phyloP scores from a whole-genome alignment of 2,329 filamentous ascomycete species.

The Atkinsonella texensis region DNA sequence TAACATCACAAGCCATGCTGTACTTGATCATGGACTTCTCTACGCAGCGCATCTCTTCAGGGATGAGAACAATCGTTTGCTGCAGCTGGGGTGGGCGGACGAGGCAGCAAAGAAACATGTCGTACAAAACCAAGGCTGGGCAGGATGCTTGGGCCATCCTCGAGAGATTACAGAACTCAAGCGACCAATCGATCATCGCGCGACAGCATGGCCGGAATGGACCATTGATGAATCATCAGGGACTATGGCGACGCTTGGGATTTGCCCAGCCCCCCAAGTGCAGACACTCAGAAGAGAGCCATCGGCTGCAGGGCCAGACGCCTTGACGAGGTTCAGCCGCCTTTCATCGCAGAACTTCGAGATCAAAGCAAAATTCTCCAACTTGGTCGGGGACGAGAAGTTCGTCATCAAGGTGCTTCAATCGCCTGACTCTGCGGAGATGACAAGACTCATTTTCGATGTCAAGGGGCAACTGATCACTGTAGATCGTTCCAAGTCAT shows the following conservation, averaged over 20 bases:
- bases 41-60: constrained; percentile 14
- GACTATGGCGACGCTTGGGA: constrained; percentile 9
- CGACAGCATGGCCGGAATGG: constrained; percentile 6
- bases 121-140: constrained; percentile 9
- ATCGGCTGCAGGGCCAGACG: neutral
- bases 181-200: neutral
- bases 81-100: constrained; percentile 12
- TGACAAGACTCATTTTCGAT: constrained; percentile 10
- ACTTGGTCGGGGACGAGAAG: constrained; percentile 3
- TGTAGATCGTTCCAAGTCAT: constrained; percentile 10
- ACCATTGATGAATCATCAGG: constrained; percentile 5
- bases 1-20: constrained; percentile 4
- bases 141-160: constrained; percentile 9
- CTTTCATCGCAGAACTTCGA: constrained; percentile 5
- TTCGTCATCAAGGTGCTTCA: constrained; percentile 5
- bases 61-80: constrained; percentile 7
- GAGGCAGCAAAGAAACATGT: constrained; percentile 7
- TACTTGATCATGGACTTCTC: constrained; percentile 12
- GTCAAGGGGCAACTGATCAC: constrained; percentile 8
- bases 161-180: constrained; percentile 7
- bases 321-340: neutral
- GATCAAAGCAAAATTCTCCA: constrained; percentile 3
- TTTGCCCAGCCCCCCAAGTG: constrained; percentile 9
- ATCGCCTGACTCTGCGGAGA: constrained; percentile 6
- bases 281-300: constrained; percentile 1